A percentile compares a stretch with the other conserved stretches of the same genome.
Evolutionary conservation across 768 basidiomycete species (phyloP).

Genomic region (Tricholoma flavovirens): DNA sequence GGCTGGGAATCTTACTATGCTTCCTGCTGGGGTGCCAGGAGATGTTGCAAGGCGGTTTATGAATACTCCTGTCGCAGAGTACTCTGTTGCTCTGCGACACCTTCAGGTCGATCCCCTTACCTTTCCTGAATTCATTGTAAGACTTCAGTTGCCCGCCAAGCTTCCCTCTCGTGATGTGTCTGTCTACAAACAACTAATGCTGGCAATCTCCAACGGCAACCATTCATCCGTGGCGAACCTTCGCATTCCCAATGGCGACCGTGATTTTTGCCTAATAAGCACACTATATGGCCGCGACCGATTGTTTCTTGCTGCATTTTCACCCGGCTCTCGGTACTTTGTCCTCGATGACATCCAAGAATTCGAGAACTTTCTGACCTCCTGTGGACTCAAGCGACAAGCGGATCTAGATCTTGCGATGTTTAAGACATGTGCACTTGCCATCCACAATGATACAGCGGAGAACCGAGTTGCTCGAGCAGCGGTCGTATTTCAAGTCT

Average conservation of each 20-base stretch:
- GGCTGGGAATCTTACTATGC: neutral
- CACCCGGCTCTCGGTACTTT: slow-evolving; percentile 23
- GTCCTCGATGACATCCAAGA: slow-evolving; percentile 24
- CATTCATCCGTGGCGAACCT: slow-evolving; percentile 5
- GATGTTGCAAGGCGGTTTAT: slow-evolving; percentile 9
- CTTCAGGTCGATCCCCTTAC: neutral
- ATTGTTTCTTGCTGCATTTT: slow-evolving; percentile 33
- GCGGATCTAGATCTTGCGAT: slow-evolving; percentile 24
- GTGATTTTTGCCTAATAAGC: slow-evolving; percentile 18
- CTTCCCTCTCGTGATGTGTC: slow-evolving; percentile 3
- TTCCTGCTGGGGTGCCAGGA: slow-evolving; percentile 2
- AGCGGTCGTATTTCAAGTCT: slow-evolving; percentile 26
- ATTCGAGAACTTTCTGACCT: slow-evolving; percentile 22
- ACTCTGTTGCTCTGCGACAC: neutral
- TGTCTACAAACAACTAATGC: slow-evolving; percentile 5
- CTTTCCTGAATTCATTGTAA: neutral
- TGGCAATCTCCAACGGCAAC: neutral
- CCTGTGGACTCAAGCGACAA: slow-evolving; percentile 27
- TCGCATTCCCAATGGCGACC: slow-evolving; percentile 27
- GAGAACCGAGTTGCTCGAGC: slow-evolving; percentile 19
- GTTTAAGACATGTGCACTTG: slow-evolving; percentile 31
- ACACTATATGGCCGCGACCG: slow-evolving; percentile 30
- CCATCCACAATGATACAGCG: slow-evolving; percentile 22
- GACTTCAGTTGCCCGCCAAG: slow-evolving; percentile 7
- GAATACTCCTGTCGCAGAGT: neutral